Evolutionary conservation across 352 stramenopile species (phyloP), one percentile per base, ranked within the genome.

Genomic region (Globisporangium paddicum): DNA sequence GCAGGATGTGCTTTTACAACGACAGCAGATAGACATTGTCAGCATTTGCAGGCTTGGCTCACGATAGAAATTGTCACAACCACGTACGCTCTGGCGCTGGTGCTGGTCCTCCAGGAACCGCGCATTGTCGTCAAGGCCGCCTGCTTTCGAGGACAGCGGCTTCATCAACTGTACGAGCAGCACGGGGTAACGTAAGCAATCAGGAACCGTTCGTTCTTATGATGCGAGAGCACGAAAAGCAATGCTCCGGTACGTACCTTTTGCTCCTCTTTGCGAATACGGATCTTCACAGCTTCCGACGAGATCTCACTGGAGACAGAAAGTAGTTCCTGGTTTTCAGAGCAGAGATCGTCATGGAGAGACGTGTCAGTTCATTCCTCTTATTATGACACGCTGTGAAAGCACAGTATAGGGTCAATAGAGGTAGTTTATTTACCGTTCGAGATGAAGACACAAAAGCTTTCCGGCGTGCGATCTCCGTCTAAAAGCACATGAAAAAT

Each of bases 401-500:
- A 19, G 37, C 1, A 37, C n/a, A 13, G 6, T 41, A 13, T n/a
- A n/a, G n/a, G n/a, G n/a, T 6, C 42, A 37, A 35, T 37, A 3
- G n/a, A 41, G 19, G 25, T 45, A 16, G 14, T 0, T 6, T 1
- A 26, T 50, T 14, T 50, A 81, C 74, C 66, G 71, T 77, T 54
- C 69, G 62, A 23, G 75, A 88, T 0, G 74, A 59, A 1, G 78
- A 78, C 2, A 92, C 79, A 58, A 92, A 92, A 5, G 68, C 63
- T 60, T 88, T 89, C 18, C 82, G 79, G 72, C 70, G 81, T 14
- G 82, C 64, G 38, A 90, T 77, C 35, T 90, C 79, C 21, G 52
- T 65, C 77, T 87, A 41, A 26, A 11, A 13, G 19, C 9, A 4
- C 10, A 34, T 19, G n/a, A n/a, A n/a, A n/a, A 23, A 26, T 14